phyloP scores from a whole-genome alignment of 148 eudicot genomes.

The Bassia scoparia region DNA sequence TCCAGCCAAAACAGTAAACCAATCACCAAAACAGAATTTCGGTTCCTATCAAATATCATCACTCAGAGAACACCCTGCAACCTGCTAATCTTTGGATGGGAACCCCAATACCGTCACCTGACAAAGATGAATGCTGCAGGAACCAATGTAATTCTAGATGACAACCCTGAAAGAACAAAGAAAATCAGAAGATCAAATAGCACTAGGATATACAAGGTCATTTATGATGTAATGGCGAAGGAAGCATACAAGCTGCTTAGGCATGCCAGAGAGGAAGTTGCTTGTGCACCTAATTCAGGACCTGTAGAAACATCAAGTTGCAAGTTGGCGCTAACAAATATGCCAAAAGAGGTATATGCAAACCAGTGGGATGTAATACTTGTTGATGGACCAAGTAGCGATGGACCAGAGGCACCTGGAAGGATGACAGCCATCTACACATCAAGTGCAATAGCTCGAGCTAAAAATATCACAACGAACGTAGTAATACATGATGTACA shows the following conservation, averaged over 20 bases:
- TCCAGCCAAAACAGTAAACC: neutral
- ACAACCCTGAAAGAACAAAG: conserved; percentile 33
- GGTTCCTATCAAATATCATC: conserved; percentile 48
- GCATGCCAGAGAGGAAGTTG: conserved; percentile 47
- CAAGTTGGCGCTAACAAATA: conserved; percentile 44
- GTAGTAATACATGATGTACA: conserved; percentile 82
- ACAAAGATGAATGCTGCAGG: conserved; percentile 57
- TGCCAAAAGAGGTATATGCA: conserved; percentile 60
- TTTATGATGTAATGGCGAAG: conserved; percentile 50
- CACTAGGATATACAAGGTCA: conserved; percentile 46
- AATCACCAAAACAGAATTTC: conserved; percentile 53
- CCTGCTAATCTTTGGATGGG: conserved; percentile 76
- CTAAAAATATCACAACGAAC: conserved; percentile 51
- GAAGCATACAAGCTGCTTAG: conserved; percentile 71
- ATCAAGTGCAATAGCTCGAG: conserved; percentile 66
- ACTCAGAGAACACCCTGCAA: conserved; percentile 65
- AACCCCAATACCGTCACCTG: conserved; percentile 46
- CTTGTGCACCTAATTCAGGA: conserved; percentile 35
- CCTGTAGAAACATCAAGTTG: conserved; percentile 42
- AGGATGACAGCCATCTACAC: conserved; percentile 84
- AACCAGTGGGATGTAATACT: conserved; percentile 71
- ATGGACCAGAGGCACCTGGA: conserved; percentile 63
- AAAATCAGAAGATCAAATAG: conserved; percentile 27
- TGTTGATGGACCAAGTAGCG: conserved; percentile 82
- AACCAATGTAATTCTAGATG: conserved; percentile 57